Evolutionary conservation across 257 asterid species (phyloP).

Genomic region (Haberlea rhodopensis): DNA sequence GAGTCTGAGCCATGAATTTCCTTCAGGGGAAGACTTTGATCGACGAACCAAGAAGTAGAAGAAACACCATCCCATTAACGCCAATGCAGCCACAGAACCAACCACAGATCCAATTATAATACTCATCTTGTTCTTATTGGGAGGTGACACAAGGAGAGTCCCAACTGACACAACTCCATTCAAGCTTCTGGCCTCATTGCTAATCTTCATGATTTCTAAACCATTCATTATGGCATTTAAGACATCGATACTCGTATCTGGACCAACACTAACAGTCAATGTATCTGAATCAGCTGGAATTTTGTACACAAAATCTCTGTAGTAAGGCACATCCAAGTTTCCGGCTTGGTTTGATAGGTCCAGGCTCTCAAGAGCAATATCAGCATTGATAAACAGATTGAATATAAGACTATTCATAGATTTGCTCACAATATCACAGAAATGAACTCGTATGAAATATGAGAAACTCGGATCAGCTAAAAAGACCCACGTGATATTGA

Average conservation of each 20-base stretch:
- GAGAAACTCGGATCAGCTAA: slow-evolving; percentile 12
- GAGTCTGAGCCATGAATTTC: no score
- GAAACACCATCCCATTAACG: no score
- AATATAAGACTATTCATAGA: not conserved
- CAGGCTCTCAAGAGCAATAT: not conserved
- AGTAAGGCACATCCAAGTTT: slow-evolving; percentile 33
- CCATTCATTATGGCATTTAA: slow-evolving; percentile 37
- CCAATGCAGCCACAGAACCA: no score
- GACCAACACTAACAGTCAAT: slow-evolving; percentile 32
- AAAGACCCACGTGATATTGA: slow-evolving; percentile 34
- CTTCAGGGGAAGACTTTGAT: no score
- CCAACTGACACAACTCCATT: slow-evolving; percentile 10
- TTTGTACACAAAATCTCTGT: slow-evolving; percentile 31
- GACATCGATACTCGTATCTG: not conserved
- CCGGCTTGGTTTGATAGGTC: accelerated
- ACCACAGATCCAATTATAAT: no score
- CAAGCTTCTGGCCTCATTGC: not conserved
- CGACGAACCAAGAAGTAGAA: no score
- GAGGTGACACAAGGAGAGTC: no score
- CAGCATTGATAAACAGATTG: slow-evolving; percentile 24
- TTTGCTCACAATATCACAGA: slow-evolving; percentile 29
- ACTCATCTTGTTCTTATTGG: no score
- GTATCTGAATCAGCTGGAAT: slow-evolving; percentile 39
- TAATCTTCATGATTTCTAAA: slow-evolving; percentile 40
- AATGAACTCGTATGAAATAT: slow-evolving; percentile 33